phyloP scores from a whole-genome alignment of 805 yeast species.

The Candida vartiovaarae region DNA sequence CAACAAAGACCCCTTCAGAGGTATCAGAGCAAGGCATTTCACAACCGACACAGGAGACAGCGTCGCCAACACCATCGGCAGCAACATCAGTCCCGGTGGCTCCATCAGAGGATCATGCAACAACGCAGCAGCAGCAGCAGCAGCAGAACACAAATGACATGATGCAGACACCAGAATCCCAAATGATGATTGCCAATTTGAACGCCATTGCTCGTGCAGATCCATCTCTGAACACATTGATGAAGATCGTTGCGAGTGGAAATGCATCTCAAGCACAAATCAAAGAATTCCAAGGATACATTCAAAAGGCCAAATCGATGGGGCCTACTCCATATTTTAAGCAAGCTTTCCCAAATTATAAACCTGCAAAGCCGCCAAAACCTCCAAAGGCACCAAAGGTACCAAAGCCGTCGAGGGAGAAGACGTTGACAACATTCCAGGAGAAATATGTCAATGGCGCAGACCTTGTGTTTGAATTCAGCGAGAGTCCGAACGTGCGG shows the following conservation, averaged over 20 bases:
- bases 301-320: constrained; percentile 71
- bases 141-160: constrained; percentile 26
- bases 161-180: constrained; percentile 56
- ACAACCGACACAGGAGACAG: no score
- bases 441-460: constrained; percentile 64
- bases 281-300: constrained; percentile 70
- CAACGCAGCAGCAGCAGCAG: constrained; percentile 7
- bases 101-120: not conserved
- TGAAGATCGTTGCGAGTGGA: constrained; percentile 85
- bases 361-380: constrained; percentile 9
- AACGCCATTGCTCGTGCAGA: constrained; percentile 78
- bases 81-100: not conserved
- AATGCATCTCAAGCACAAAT: constrained; percentile 68
- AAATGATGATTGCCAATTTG: constrained; percentile 77
- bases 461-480: constrained; percentile 76
- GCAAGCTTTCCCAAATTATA: constrained; percentile 22
- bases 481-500: constrained; percentile 70
- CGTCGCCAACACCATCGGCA: constrained; percentile 5
- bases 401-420: constrained; percentile 34
- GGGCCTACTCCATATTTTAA: constrained; percentile 41
- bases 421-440: constrained; percentile 67
- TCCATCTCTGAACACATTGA: constrained; percentile 55
- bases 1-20: not conserved
- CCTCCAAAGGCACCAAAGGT: constrained; percentile 16
- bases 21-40: no score